Base-by-base conservation (phyloP, 768 basidiomycete species). In the Trametes cubensis region DNA sequence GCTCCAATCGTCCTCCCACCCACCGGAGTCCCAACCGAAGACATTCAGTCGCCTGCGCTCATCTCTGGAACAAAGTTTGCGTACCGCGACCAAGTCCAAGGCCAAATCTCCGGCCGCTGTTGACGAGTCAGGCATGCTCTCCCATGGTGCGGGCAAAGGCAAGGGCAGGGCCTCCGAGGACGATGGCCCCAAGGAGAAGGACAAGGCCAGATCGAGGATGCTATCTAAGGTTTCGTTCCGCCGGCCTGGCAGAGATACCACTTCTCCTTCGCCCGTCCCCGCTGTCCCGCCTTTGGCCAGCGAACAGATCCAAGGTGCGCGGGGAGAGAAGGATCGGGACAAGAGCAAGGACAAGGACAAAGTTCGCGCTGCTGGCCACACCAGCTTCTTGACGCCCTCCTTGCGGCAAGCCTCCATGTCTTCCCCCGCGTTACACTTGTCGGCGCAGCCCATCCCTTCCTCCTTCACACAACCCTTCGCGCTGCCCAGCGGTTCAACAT, bases 381-480 rank as follows among this genome's bases (percentile, higher is more conserved):
- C 83, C 52, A 81, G 79, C 71, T 90, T 84, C 76, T 75, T 81
- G 62, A 80, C 85, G 46, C 89, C 89, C 46, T 89, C 88, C 40
- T 74, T 90, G 62, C 81, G 85, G 58, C 82, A 81, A 63, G 90
- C 83, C 41, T 89, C 90, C 49, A 80, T 88, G 79, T 92, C 90
- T 59, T 89, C 89, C 21, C 90, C 90, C 55, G 81, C 86, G 28
- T 73, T 92, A 46, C 86, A 88, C 68, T 79, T 87, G 58, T 83
- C 83, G 53, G 85, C 85, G 26, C 81, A 83, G 74, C 77, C 82
- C 38, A 69, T 80, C 53, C 81, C 82, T 53, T 83, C 85, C 39
- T 79, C 82, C n/a, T 80, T 78, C 69, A 81, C 82, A 42, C 81
- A 79, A 61, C 72, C 81, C 20, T 70, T 71, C 50, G 75, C 78